A percentile compares a stretch with the other conserved stretches of the same genome.
Conservation (phyloP, 176 grass and related monocot species). For the Eleusine indica region DNA sequence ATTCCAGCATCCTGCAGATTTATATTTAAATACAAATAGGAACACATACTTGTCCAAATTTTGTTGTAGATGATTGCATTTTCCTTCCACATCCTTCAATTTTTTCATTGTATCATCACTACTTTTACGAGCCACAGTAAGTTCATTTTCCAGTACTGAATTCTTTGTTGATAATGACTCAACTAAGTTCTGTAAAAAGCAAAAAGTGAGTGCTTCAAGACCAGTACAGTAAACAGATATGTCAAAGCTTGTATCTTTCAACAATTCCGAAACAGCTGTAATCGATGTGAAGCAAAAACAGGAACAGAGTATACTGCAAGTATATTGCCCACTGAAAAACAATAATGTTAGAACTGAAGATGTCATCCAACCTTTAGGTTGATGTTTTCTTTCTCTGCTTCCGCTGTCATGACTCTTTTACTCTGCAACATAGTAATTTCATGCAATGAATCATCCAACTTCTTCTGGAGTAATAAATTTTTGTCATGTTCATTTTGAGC, state of each 20-base stretch:
- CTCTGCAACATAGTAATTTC: slow-evolving; percentile 59
- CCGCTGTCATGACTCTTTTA: slow-evolving; percentile 57
- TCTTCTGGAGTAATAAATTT: slow-evolving; percentile 59
- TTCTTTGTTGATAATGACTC: slow-evolving; percentile 81
- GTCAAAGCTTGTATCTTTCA: background rate
- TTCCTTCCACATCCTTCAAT: slow-evolving; percentile 76
- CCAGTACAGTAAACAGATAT: background rate
- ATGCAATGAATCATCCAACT: slow-evolving; percentile 62
- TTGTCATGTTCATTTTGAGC: slow-evolving; percentile 63
- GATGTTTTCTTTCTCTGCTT: slow-evolving; percentile 75
- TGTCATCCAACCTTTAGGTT: slow-evolving; percentile 67
- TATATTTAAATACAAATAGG: slow-evolving; percentile 6
- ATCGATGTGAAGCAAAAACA: background rate
- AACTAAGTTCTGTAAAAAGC: slow-evolving; percentile 63
- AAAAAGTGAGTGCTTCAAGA: slow-evolving; percentile 39
- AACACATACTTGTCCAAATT: slow-evolving; percentile 82
- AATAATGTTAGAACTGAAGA: slow-evolving; percentile 4
- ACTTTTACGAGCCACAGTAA: slow-evolving; percentile 66
- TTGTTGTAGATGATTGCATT: slow-evolving; percentile 77
- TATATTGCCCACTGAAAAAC: background rate
- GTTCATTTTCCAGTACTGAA: slow-evolving; percentile 70
- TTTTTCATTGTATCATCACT: slow-evolving; percentile 82
- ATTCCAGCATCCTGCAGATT: slow-evolving; percentile 22
- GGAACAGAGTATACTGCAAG: background rate
- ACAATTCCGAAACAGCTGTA: background rate